Conservation (phyloP, 1,284 basidiomycete genomes). For the Gomphus bonarii region DNA sequence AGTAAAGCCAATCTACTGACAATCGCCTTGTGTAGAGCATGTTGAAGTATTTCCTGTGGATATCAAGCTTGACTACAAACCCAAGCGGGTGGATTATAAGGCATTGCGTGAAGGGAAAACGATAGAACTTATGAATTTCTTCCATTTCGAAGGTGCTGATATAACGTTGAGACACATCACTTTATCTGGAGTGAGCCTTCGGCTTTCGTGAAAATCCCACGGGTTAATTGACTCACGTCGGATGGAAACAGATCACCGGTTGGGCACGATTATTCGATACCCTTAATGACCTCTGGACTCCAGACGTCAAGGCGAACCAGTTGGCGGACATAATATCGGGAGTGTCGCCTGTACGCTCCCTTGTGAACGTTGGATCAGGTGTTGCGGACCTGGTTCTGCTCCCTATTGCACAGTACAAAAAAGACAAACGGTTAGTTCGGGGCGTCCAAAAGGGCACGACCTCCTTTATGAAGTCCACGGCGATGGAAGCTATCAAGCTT, state of each 20-base stretch:
- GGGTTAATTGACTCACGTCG: constrained; percentile 5
- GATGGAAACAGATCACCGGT: constrained; percentile 60
- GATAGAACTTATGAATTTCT: constrained; percentile 99
- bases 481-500: constrained; percentile 88
- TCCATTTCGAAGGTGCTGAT: constrained; percentile 98
- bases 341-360: constrained; percentile 87
- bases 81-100: constrained; percentile 89
- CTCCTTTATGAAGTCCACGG: constrained; percentile 88
- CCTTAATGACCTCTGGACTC: constrained; percentile 96
- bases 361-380: constrained; percentile 94
- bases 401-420: constrained; percentile 95
- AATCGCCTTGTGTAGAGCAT: constrained; percentile 41
- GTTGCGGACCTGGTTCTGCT: constrained; percentile 92
- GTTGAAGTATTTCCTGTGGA: constrained; percentile 86
- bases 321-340: constrained; percentile 97
- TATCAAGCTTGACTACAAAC: constrained; percentile 96
- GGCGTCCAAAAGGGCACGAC: constrained; percentile 93
- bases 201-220: neutral
- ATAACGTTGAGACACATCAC: constrained; percentile 95
- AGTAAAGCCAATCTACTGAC: neutral
- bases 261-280: constrained; percentile 83
- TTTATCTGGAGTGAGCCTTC: constrained; percentile 67
- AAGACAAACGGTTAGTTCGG: constrained; percentile 86
- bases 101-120: constrained; percentile 88
- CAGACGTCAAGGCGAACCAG: constrained; percentile 97